Conservation (phyloP, 495 filamentous ascomycete species). For the Xylaria sp. region DNA sequence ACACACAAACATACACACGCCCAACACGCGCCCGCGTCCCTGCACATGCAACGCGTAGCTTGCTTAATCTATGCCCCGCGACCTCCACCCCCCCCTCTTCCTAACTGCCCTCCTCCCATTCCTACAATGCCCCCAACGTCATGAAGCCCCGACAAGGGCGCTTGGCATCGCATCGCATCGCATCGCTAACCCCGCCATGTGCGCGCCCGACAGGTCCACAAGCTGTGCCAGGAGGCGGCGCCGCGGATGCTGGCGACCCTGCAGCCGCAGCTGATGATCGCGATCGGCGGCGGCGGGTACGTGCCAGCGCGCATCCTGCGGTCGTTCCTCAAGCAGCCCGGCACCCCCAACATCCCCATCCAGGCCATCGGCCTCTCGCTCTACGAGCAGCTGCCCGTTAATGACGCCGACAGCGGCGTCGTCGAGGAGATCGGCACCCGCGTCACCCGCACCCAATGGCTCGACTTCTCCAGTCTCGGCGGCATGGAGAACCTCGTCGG, state of each 20-base stretch:
- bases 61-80: not conserved
- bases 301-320: slow-evolving; percentile 96
- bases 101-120: not conserved
- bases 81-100: no score
- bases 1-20: not conserved
- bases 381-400: slow-evolving; percentile 78
- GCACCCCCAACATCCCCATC: slow-evolving; percentile 94
- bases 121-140: not conserved
- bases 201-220: slow-evolving; percentile 75
- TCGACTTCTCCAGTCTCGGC: slow-evolving; percentile 83
- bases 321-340: slow-evolving; percentile 93
- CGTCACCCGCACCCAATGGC: slow-evolving; percentile 97
- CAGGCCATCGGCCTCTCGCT: slow-evolving; percentile 98
- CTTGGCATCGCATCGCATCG: not conserved
- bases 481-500: slow-evolving; percentile 93
- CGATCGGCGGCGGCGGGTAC: slow-evolving; percentile 97
- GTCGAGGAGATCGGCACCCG: slow-evolving; percentile 82
- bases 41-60: not conserved
- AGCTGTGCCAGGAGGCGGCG: slow-evolving; percentile 88
- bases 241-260: slow-evolving; percentile 80
- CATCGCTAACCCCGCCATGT: slow-evolving; percentile 30
- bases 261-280: slow-evolving; percentile 95
- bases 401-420: slow-evolving; percentile 51
- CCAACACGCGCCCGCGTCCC: no score
- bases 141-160: not conserved